Base-by-base conservation (phyloP, 2,329 filamentous ascomycete species). In the Fusarium sp. region DNA sequence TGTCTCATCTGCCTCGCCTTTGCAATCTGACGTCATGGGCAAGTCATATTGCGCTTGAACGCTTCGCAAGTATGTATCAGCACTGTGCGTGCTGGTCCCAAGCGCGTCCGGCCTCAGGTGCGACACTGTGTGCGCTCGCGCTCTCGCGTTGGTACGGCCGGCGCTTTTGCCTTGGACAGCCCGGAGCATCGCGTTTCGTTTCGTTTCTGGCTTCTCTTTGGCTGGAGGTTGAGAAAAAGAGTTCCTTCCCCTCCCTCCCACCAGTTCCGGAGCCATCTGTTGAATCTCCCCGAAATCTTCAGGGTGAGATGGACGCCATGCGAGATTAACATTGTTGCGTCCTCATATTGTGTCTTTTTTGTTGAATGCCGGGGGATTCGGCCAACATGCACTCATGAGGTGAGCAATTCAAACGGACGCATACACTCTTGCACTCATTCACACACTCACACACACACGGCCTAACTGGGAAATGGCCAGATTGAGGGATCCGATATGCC, bases 1-100 rank as follows among this genome's bases (percentile, higher is more conserved):
- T 65, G 57, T 66, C 65, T 63, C 57, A 63, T 55, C 48, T 65
- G 40, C 53, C 37, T 64, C 57, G 28, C 48, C 50, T 51, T 68
- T 62, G 44, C 34, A 40, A 54, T 48, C 39, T 75, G 73, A 75
- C 73, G 73, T 75, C 73, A 75, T 75, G 51, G 31, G 18, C 46
- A 54, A 56, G 65, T 75, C 73, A 75, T 75, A 68, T 71, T 73
- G 65, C 70, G 65, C 65, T 62, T 55, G 53, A 62, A 51, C 60
- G 31, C 39, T 50, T 57, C n/a, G n/a, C n/a, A n/a, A n/a, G 43
- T 52, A 56, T 66, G 67, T 73, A 63, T 64, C 58, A 55, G 47
- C 73, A 75, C 73, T n/a, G n/a, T n/a, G n/a, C 75, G 73, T 75
- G 73, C 31, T 53, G 57, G 43, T 23, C 37, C 44, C 41, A 57